Evolutionary conservation across 306 rosid species (phyloP), one percentile per base, ranked within the genome.

Genomic region (Hippophae rhamnoides): DNA sequence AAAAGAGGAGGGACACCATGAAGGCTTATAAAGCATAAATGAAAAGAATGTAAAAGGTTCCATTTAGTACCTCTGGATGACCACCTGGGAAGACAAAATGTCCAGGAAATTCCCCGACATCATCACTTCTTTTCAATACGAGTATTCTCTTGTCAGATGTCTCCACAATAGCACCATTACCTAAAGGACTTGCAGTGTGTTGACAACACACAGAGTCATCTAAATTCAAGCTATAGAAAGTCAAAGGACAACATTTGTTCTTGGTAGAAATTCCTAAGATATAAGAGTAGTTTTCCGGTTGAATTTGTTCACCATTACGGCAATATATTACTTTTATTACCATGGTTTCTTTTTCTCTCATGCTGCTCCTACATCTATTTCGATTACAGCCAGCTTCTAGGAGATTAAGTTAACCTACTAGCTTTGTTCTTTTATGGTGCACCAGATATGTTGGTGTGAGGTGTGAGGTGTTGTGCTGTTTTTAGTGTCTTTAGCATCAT

Each of bases 1-100:
- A 50, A 26, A 23, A 5, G 38, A 45, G 10, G 43, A 60, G 51
- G 42, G 41, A 26, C 38, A 48, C 9, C 14, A 10, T 27, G 41
- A 3, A 47, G 42, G 14, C 43, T 13, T 13, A 60, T 41, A 54
- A 3, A 9, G 2, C 7, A 7, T 13, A 53, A 57, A 14, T 56
- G 10, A 10, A 57, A 48, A 55, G 12, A 42, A 7, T 41, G 61
- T 56, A 60, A 43, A 2, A 8, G 68, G 58, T 68, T 47, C 38
- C 41, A 57, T 57, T 51, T 52, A 57, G 67, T 87, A 92, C 96
- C 98, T 92, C 96, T 7, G 96, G 96, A 75, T 92, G 98, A 64
- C 98, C 98, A 59, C 98, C 96, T 0, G 98, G 98, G 73, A 92
- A 92, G 47, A 87, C 95, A 73, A 81, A 92, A 82, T 78, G 76